These are phyloP conservation scores for Aureobasidium vineae DNA, from an alignment of 2,329 filamentous ascomycete species.

Conservation along the genomic window DNA sequence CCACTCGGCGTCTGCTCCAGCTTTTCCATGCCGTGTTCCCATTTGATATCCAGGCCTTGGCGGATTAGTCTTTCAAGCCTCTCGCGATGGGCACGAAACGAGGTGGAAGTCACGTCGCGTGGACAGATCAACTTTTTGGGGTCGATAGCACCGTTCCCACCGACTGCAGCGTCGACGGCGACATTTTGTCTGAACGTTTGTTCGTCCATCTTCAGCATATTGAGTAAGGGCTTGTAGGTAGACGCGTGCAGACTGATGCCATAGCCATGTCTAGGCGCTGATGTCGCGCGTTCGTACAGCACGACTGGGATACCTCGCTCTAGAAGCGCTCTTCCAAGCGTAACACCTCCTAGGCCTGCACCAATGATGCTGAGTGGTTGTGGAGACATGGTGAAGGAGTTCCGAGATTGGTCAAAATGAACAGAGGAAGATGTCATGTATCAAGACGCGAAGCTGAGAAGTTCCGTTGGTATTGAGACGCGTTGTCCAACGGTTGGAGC, in stretches of 20 bases:
- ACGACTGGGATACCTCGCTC: conserved; percentile 36
- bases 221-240: conserved; percentile 38
- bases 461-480: not conserved
- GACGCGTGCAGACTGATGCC: conserved; percentile 42
- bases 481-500: not conserved
- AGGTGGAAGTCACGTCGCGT: conserved; percentile 17
- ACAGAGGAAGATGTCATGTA: not conserved
- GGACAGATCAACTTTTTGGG: conserved; percentile 4
- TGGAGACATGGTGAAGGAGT: conserved; percentile 31
- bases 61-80: conserved; percentile 40
- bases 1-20: conserved; percentile 17
- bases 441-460: conserved; percentile 7
- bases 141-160: conserved; percentile 34
- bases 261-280: conserved; percentile 38
- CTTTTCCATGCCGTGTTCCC: conserved; percentile 35
- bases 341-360: conserved; percentile 48
- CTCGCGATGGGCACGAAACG: conserved; percentile 41
- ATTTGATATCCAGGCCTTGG: conserved; percentile 41
- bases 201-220: conserved; percentile 38
- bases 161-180: conserved; percentile 37
- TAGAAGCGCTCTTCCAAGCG: conserved; percentile 41
- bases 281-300: conserved; percentile 39
- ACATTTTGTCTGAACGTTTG: conserved; percentile 36
- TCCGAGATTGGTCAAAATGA: not conserved
- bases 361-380: conserved; percentile 46